Percentiles rank a stretch among this genome's conserved stretches.
phyloP scores from a whole-genome alignment of 805 yeast species.

The Saccharomycopsis sp. region DNA sequence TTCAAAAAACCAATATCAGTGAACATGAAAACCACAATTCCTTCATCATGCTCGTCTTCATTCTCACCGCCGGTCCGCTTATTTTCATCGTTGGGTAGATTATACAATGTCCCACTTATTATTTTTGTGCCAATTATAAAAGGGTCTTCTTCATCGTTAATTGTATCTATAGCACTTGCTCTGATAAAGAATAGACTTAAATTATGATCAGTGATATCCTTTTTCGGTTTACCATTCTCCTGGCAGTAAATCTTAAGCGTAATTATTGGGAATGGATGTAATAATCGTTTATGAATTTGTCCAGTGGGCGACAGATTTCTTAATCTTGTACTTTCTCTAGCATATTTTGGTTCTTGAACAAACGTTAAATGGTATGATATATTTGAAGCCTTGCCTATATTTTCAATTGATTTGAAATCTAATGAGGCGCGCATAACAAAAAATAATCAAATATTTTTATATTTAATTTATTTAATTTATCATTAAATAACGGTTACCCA shows the following conservation, averaged over 20 bases:
- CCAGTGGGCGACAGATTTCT: conserved; percentile 15
- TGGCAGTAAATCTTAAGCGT: not conserved
- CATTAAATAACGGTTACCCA: too few species aligned
- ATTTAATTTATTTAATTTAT: too few species aligned
- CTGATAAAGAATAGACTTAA: conserved; percentile 1
- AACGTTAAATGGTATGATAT: conserved; percentile 14
- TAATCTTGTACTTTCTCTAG: conserved; percentile 20
- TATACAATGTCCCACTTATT: conserved; percentile 1
- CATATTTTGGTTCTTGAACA: conserved; percentile 19
- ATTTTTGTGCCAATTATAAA: conserved; percentile 1
- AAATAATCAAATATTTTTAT: too few species aligned
- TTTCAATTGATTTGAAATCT: too few species aligned
- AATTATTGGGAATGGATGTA: conserved; percentile 7
- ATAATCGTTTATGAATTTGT: conserved; percentile 8
- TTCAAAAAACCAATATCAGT: not conserved
- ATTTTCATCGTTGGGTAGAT: too few species aligned
- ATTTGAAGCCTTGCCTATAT: not conserved
- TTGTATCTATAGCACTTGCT: not conserved
- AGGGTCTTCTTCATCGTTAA: not conserved
- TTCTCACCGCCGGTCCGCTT: too few species aligned
- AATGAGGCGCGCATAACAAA: too few species aligned
- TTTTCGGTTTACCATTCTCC: not conserved
- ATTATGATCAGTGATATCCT: conserved; percentile 5
- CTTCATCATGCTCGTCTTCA: too few species aligned
- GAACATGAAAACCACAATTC: not conserved